Base-by-base conservation (phyloP, 2,329 filamentous ascomycete genomes). In the Aaosphaeria arxii region DNA sequence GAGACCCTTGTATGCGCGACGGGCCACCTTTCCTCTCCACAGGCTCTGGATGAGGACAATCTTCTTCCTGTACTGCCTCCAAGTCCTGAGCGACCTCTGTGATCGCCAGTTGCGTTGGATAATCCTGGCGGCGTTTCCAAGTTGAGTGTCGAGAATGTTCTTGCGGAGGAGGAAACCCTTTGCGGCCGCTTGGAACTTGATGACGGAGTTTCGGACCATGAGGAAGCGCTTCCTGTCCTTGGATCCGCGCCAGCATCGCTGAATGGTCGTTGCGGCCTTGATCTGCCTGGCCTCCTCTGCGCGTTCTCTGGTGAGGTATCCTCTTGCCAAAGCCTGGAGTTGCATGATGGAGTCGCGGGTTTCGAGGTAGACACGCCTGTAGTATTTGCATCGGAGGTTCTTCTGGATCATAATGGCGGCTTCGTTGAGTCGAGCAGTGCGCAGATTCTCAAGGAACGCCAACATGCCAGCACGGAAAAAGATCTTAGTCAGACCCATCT, bases 391-490 rank as follows among this genome's bases (percentile, higher is more conserved):
- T 55, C 86, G 88, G 47, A 99, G 76, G 66, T 99, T 99, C 85
- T 99, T 99, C 73, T 99, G 94, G 48, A 99, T 99, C 85, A 99
- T 88, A 60, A 95, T 89, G 9, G 94, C 94, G 58, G 91, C 95
- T 57, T 91, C 88, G 67, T 95, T 97, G 66, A 99, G 80, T 50
- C 91, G 86, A 56, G 81, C 89, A 9, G 94, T 96, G 50, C 94
- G 85, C 56, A 96, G 79, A 58, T 96, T 96, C 74, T 99, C 94
- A 44, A 99, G 77, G 76, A 96, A 96, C 5, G 94, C 94, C 61
- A 99, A 85, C 94, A 99, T 99, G 71, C 94, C 94, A 47, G 94
- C 94, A 51, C 94, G 88, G 84, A 99, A 99, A 77, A 99, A 99
- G 67, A 99, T 96, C 77, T 99, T 99, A 45, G 92, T 97, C 57